Base-by-base conservation (phyloP, 1,139 yeast species). In the Hyphopichia pseudoburtonii region DNA sequence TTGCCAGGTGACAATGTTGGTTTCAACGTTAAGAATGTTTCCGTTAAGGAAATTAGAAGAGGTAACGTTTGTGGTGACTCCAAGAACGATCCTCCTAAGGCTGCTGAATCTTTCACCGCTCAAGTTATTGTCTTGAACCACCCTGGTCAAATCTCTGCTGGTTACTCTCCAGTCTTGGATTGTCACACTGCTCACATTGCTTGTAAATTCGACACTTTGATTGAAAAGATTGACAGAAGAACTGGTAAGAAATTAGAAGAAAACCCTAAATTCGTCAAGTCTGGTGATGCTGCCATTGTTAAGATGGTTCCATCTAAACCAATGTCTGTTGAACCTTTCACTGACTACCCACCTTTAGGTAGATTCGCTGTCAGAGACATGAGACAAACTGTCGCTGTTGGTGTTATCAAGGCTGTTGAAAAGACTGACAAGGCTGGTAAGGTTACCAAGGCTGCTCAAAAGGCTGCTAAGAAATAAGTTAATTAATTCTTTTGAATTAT, bases 371-470 rank as follows among this genome's bases (percentile, higher is more conserved):
- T 89, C 82, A 92, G 97, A 85, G 97, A 89, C 78, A 89, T 89
- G 97, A 87, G 97, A 85, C 96, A 88, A 78, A 89, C 97, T 60
- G 97, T 90, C 64, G 97, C 97, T 70, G 97, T 90, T 72, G 97
- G 97, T 88, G 97, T 90, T 71, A 88, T 90, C 92, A 90, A 90
- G 87, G 77, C 94, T 60, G 97, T 92, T 65, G 96, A 82, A 70
- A 92, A 92, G 87, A 68, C 94, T 55, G 94, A 84, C 78, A 82
- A 80, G 77, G 87, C 88, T 65, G 95, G 95, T 80, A 92, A 92
- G 92, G 96, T 92, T 64, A 92, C 98, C 92, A 92, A 92, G 90
- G 95, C 98, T 76, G 97, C 97, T 72, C 82, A 76, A 67, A 92
- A 92, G 89, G 97, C 97, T 75, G 84, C 85, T 70, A 90, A 89